Evolutionary conservation across 2,329 filamentous ascomycete genomes (phyloP).

Genomic region (Cytospora piceicola): DNA sequence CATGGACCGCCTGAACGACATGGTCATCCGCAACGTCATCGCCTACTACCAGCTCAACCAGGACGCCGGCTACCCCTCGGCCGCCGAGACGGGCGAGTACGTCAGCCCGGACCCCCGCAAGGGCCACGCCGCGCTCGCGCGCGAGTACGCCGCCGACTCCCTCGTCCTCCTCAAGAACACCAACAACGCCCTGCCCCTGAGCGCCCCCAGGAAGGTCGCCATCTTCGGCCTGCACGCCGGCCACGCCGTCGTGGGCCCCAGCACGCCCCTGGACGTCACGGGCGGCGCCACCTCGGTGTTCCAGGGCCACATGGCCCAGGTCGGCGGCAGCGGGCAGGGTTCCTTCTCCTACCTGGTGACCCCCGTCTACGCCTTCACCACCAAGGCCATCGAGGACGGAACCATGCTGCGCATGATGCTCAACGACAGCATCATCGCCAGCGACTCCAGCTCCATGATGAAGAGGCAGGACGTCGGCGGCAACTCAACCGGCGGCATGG

Average conservation of each 20-base stretch:
- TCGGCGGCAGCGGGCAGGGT: slow-evolving; percentile 56
- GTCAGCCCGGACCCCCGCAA: slow-evolving; percentile 54
- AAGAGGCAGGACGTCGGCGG: slow-evolving; percentile 35
- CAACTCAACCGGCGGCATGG: neutral
- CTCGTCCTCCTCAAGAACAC: slow-evolving; percentile 68
- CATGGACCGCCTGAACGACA: slow-evolving; percentile 60
- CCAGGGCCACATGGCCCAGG: slow-evolving; percentile 49
- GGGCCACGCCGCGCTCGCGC: slow-evolving; percentile 58
- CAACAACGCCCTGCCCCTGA: slow-evolving; percentile 61
- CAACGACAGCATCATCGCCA: slow-evolving; percentile 46
- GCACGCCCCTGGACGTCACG: slow-evolving; percentile 23
- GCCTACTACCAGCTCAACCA: slow-evolving; percentile 61
- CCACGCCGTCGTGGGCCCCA: slow-evolving; percentile 59
- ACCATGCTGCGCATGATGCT: slow-evolving; percentile 50
- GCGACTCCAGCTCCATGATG: slow-evolving; percentile 14
- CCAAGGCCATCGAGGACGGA: slow-evolving; percentile 46
- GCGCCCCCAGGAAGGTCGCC: slow-evolving; percentile 46
- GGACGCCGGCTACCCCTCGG: slow-evolving; percentile 48
- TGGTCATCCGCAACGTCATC: slow-evolving; percentile 51
- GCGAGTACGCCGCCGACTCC: slow-evolving; percentile 57
- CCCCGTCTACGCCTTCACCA: slow-evolving; percentile 55
- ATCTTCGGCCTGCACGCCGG: slow-evolving; percentile 60
- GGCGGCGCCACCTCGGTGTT: slow-evolving; percentile 25
- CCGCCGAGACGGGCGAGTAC: slow-evolving; percentile 55
- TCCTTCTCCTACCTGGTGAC: slow-evolving; percentile 58